Percentiles rank a stretch among this genome's conserved stretches.
phyloP scores from a whole-genome alignment of 1,284 basidiomycete species.

The Coriolopsis trogii region DNA sequence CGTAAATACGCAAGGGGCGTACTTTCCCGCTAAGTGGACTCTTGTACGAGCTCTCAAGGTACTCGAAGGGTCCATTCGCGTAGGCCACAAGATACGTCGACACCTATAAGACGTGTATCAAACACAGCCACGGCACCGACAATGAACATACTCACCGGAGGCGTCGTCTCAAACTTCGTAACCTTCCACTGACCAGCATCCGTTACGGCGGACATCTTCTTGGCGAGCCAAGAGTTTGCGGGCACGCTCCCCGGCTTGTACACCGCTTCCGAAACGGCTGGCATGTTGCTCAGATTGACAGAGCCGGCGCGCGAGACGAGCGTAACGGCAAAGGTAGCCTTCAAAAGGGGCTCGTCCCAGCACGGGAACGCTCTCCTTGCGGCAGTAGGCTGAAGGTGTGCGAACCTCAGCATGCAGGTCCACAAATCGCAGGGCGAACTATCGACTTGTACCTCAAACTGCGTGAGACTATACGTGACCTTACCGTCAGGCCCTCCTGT shows the following conservation, averaged over 20 bases:
- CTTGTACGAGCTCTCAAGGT: conserved; percentile 77
- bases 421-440: neutral
- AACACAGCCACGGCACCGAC: neutral
- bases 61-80: conserved; percentile 84
- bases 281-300: conserved; percentile 88
- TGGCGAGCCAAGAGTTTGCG: conserved; percentile 28
- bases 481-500: conserved; percentile 58
- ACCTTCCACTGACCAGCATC: conserved; percentile 72
- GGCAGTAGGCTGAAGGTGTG: conserved; percentile 75
- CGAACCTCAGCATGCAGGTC: neutral
- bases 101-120: conserved; percentile 47
- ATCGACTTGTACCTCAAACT: conserved; percentile 65
- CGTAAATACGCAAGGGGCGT: conserved; percentile 86
- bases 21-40: conserved; percentile 84
- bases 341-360: conserved; percentile 95
- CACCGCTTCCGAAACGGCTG: conserved; percentile 58
- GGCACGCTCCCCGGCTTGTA: conserved; percentile 31
- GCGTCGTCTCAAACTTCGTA: conserved; percentile 78
- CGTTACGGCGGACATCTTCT: conserved; percentile 26
- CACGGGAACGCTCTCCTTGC: conserved; percentile 84
- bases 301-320: conserved; percentile 84
- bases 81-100: conserved; percentile 92
- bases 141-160: conserved; percentile 43
- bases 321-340: conserved; percentile 84
- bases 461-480: conserved; percentile 72